Evolutionary conservation across 345 rosid genomes (phyloP), one percentile per base, ranked within the genome.

Genomic region (Rhodamnia argentea): DNA sequence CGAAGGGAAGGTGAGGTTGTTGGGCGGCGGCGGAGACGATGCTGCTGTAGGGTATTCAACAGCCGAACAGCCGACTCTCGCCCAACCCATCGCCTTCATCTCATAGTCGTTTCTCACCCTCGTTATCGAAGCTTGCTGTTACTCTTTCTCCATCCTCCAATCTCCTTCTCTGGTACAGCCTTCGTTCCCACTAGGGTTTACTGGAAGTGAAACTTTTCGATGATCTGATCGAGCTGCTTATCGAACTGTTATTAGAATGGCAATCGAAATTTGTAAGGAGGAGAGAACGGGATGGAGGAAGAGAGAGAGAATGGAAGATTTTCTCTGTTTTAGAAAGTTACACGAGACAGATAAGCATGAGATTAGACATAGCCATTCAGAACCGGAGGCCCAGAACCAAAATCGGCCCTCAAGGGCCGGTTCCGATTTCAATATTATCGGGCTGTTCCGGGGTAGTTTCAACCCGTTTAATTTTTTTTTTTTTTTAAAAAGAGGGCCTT

Each of bases 21-120:
- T 92, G 84, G 56, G 91, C 94, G 70, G 5, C 44, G 44, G 97
- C 90, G 88, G 98, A 96, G 91, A 95, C 93, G 76, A 94, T 96
- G 98, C 86, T 96, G 12, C 81, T 96, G 26, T 96, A 98, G 99
- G 98, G 96, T 83, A 91, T 97, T 52, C 98, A 95, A 42, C 44
- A 42, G 44, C 44, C 44, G 44, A 42, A 85, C 97, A 94, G 85
- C 98, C 99, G 27, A 94, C 97, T 32, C 87, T 90, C 75, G 93
- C 96, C 76, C 86, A 88, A 70, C 96, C 94, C 22, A 97, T 95
- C 89, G 89, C 97, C 47, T 94, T 94, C 57, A 98, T 95, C 70
- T 83, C 98, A 10, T 98, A 95, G 84, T 90, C 98, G 15, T 95
- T 97, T 85, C 95, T 95, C 74, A 92, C 92, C 26, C 95, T 95